phyloP scores from a whole-genome alignment of 768 basidiomycete species.

The Boletus fagicola region DNA sequence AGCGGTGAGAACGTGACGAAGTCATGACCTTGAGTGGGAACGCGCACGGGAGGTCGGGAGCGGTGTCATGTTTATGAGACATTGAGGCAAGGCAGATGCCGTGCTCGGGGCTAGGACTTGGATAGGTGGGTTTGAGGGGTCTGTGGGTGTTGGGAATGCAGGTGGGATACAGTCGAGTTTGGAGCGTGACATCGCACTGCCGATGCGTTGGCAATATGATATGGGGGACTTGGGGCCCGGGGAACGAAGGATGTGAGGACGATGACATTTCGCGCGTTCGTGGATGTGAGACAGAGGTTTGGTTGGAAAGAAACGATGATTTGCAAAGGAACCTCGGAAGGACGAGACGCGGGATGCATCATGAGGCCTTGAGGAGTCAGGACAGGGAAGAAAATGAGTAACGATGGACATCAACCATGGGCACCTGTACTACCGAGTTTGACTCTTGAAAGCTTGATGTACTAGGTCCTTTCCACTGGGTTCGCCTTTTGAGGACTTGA shows the following conservation, averaged over 20 bases:
- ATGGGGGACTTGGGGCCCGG: conserved; percentile 5
- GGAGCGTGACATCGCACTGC: conserved; percentile 15
- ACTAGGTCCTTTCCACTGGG: too few species aligned
- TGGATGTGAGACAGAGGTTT: conserved; percentile 10
- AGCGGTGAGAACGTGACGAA: conserved; percentile 5
- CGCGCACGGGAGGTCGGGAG: background rate
- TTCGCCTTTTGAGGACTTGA: too few species aligned
- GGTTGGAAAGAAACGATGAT: conserved; percentile 1
- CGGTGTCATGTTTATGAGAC: background rate
- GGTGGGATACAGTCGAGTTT: background rate
- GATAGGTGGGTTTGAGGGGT: conserved; percentile 12
- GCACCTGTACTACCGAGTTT: too few species aligned
- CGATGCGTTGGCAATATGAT: conserved; percentile 18
- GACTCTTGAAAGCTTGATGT: too few species aligned
- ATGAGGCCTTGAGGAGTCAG: too few species aligned
- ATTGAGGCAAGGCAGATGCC: conserved; percentile 2
- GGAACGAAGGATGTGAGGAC: background rate
- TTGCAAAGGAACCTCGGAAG: background rate
- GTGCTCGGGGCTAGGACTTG: background rate
- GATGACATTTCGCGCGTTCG: conserved; percentile 6
- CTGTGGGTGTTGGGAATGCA: conserved; percentile 1
- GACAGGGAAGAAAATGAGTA: too few species aligned
- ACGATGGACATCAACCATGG: too few species aligned
- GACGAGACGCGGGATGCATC: too few species aligned
- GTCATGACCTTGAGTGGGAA: background rate